These are phyloP conservation scores for Pelargonium nanum DNA, from an alignment of 345 rosid species.

Conservation along the genomic window DNA sequence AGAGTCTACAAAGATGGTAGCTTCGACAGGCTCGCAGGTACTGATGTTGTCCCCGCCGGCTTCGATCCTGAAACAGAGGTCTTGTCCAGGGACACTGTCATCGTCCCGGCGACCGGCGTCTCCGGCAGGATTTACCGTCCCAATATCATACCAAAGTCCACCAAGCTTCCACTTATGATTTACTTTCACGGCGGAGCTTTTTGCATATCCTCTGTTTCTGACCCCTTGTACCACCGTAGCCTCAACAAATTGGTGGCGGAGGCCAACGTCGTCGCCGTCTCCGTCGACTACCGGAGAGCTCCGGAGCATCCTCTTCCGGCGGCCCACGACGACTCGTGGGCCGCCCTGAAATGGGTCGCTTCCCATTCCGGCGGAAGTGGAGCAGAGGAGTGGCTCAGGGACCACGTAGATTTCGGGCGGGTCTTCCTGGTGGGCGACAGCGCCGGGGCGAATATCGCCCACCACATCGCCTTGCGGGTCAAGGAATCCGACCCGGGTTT, in stretches of 20 bases:
- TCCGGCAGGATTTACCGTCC: conserved; percentile 27
- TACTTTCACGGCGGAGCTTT: conserved; percentile 37
- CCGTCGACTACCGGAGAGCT: conserved; percentile 31
- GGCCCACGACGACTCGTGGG: conserved; percentile 34
- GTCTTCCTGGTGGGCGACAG: conserved; percentile 21
- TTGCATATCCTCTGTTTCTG: conserved; percentile 15
- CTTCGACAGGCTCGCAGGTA: conserved; percentile 17
- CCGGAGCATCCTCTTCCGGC: conserved; percentile 27
- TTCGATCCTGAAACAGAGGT: conserved; percentile 15
- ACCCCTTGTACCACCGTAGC: conserved; percentile 14
- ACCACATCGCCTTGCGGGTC: conserved; percentile 14
- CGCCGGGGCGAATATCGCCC: conserved; percentile 22
- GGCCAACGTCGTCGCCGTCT: conserved; percentile 19
- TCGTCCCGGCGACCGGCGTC: conserved; percentile 12
- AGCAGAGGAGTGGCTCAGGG: conserved; percentile 17
- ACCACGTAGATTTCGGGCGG: conserved; percentile 13
- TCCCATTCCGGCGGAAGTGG: conserved; percentile 19
- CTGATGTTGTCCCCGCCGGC: conserved; percentile 13
- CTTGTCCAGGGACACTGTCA: conserved; percentile 21
- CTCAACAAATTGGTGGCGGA: conserved; percentile 13
- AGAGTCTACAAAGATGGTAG: conserved; percentile 25
- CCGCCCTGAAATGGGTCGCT: conserved; percentile 28
- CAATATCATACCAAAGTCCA: not conserved
- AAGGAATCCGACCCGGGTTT: conserved; percentile 13
- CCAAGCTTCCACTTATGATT: conserved; percentile 25